Conservation (phyloP, 306 rosid species). For the Vachellia pachyceras region DNA sequence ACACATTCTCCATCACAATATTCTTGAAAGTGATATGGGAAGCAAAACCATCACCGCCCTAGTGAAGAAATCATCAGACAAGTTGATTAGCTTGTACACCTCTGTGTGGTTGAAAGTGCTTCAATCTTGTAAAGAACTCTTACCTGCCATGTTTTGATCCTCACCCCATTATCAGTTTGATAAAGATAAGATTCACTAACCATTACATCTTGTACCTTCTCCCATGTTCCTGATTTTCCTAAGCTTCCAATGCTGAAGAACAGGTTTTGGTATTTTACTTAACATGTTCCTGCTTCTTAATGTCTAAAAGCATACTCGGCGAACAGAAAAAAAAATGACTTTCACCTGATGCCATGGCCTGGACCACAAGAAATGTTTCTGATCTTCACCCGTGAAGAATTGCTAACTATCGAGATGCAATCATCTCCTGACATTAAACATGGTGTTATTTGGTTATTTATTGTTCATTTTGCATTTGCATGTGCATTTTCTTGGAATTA, state of each 20-base stretch:
- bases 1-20: conserved; percentile 57
- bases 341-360: conserved; percentile 97
- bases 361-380: conserved; percentile 79
- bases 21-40: conserved; percentile 53
- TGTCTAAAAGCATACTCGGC: conserved; percentile 10
- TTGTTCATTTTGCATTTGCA: conserved; percentile 14
- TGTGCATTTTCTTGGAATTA: background rate
- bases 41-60: conserved; percentile 72
- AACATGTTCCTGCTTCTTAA: conserved; percentile 13
- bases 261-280: conserved; percentile 30
- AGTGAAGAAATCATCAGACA: conserved; percentile 20
- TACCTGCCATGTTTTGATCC: conserved; percentile 96
- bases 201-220: conserved; percentile 60
- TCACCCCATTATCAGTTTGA: conserved; percentile 78
- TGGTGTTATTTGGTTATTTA: background rate
- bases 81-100: background rate
- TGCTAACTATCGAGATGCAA: conserved; percentile 85
- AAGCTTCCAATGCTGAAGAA: conserved; percentile 92
- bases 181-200: conserved; percentile 69
- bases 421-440: conserved; percentile 73
- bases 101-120: background rate
- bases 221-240: conserved; percentile 75
- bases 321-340: background rate
- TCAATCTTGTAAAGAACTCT: conserved; percentile 12
- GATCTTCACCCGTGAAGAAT: conserved; percentile 72